Evolutionary conservation across 257 asterid genomes (phyloP).

Genomic region (Solanum pennellii): DNA sequence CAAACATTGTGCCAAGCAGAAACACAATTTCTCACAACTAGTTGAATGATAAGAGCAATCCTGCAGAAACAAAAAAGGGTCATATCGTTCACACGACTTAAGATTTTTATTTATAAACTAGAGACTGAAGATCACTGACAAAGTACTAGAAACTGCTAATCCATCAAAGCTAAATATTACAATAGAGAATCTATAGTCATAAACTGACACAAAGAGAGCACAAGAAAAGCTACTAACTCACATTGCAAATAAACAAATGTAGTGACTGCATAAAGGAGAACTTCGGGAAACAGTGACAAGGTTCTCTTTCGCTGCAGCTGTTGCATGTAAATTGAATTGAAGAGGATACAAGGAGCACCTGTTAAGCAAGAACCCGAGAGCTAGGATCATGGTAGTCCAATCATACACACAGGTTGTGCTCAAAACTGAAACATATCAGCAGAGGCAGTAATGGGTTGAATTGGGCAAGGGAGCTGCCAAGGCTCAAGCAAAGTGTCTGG

Average conservation of each 20-base stretch:
- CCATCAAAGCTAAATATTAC: not conserved
- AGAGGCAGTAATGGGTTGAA: conserved; percentile 48
- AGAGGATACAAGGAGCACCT: not conserved
- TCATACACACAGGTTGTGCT: not conserved
- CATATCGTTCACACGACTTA: not conserved
- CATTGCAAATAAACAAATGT: not conserved
- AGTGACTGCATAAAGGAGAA: not conserved
- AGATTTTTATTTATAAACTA: not conserved
- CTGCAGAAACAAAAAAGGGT: not conserved
- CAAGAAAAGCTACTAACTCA: not conserved
- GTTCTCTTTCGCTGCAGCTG: not conserved
- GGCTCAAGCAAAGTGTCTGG: conserved; percentile 63
- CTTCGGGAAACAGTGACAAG: not conserved
- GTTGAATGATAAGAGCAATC: not conserved
- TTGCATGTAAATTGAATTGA: not conserved
- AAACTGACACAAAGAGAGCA: not conserved
- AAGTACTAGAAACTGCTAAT: not conserved
- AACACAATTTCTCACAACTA: not conserved
- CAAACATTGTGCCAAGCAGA: not conserved
- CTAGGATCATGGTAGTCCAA: not conserved
- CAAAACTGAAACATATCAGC: conserved; percentile 43
- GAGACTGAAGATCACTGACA: not conserved
- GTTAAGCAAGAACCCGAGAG: not conserved
- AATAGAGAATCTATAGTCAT: not conserved
- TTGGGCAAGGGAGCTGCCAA: conserved; percentile 75